phyloP scores from a whole-genome alignment of 192 early-diverging fungal genomes.

The Entophlyctis luteolus region DNA sequence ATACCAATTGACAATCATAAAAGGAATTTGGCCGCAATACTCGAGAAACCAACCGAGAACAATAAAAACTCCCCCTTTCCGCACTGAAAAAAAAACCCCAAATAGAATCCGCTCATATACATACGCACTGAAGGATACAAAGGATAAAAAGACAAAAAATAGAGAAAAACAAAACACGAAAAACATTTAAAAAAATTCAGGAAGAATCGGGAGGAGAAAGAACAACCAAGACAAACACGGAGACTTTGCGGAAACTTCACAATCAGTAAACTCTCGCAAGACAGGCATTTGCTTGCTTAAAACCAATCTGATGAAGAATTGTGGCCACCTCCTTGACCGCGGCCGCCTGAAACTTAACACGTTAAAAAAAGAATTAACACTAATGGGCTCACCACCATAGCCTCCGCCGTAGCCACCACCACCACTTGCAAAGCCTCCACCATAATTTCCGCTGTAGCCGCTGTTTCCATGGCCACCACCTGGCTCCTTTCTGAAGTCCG shows the following conservation, averaged over 20 bases:
- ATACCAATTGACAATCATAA: no score
- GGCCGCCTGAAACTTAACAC: background rate
- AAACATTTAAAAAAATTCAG: no score
- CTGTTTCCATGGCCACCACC: conserved; percentile 4
- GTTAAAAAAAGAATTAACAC: background rate
- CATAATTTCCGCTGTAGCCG: conserved; percentile 17
- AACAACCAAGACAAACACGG: background rate
- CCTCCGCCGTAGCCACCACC: conserved; percentile 22
- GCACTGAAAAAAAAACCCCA: no score
- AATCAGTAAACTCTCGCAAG: background rate
- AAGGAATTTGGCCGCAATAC: no score
- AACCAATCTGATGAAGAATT: conserved; percentile 23
- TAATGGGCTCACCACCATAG: conserved; percentile 7
- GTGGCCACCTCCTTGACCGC: conserved; percentile 10
- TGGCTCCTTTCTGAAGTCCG: conserved; percentile 33
- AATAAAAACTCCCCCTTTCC: no score
- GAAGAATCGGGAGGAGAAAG: background rate
- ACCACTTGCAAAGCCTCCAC: conserved; percentile 30
- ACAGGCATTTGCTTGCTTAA: background rate
- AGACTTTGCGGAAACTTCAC: background rate
- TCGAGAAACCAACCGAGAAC: no score
- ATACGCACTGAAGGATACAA: no score
- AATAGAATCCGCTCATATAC: no score
- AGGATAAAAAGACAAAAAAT: background rate
- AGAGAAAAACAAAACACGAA: background rate